Evolutionary conservation across 1,139 yeast species (phyloP), one percentile per base, ranked within the genome.

Genomic region (Candida frijolesensis): DNA sequence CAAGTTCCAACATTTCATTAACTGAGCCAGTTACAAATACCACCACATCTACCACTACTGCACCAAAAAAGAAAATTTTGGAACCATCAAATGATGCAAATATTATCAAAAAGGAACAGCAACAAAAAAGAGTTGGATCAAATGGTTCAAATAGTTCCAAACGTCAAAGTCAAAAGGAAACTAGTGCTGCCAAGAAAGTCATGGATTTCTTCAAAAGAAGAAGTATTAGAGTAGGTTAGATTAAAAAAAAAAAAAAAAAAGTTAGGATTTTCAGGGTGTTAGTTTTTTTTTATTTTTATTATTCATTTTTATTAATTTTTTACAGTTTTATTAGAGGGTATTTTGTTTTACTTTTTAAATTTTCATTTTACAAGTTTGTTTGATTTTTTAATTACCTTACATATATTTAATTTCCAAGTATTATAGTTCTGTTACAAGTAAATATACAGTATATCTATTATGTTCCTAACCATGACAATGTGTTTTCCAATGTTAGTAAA

Each of bases 181-280:
- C 84, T 33, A 84, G 91, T 49, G 87, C 92, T 2, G 89, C 92
- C 12, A 82, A 84, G 61, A 85, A 84, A 60, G 92, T 87, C 25
- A 83, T 87, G 82, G 92, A 87, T 65, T 87, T 87, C 64, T 87
- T 87, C 71, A 87, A 86, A 65, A 80, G 94, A 67, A 82, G 90
- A 70, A 87, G 92, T 65, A 81, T 82, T 12, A 62, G 76, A 54
- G 68, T 73, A 22, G 64, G 63, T 49, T 66, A 56, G 22, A 51
- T 34, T 12, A 10, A 25, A 11, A 30, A 19, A n/a, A 37, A 10
- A 18, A 37, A 18, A 37, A 9, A 19, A 38, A 22, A 38, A 47
- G 34, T 44, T 22, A 22, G 42, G 22, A 42, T 18, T 42, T 11
- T 42, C 18, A 30, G 11, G 33, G 27, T 25, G 34, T 37, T 41